Evolutionary conservation across 2,329 filamentous ascomycete genomes (phyloP), one percentile per base, ranked within the genome.

Genomic region (Elsinoe necatrix): DNA sequence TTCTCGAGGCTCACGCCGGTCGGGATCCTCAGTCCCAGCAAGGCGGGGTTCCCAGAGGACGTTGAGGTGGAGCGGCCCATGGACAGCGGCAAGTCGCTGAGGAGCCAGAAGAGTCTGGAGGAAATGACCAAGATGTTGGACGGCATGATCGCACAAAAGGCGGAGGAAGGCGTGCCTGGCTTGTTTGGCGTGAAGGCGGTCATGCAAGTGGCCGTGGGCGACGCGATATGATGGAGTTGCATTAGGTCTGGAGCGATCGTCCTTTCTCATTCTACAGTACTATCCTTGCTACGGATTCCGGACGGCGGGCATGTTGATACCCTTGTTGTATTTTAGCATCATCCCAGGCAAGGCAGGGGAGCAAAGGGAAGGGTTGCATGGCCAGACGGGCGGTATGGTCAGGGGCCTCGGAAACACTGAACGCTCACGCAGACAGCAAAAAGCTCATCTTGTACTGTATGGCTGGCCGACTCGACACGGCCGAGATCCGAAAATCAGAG

Each of bases 91-190:
- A 80, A 77, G 61, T 78, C 80, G 51, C 76, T 77, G 11, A 8
- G n/a, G 43, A 60, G 39, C 48, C 20, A 21, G 25, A 83, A 80
- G 74, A 89, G 87, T 62, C 86, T 93, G 31, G 90, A 95, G 64
- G 91, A 95, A 71, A 91, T 96, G 84, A 95, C 88, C 63, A 83
- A 84, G 65, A 90, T 96, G 75, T 80, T 96, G 23, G 92, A 97
- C 65, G 89, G 95, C 72, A 96, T 97, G 92, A 93, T 96, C 16
- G 31, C 54, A 25, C 48, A 52, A 18, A 52, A 52, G 48, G 31
- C 39, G 25, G 48, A 52, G 20, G 48, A 52, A 31, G 29, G 48
- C 7, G 31, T 29, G 18, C 20, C 29, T 25, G 48, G 25, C 5
- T 11, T 52, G 18, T 52, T 52, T 25, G 48, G 48, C 14, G 29